Base-by-base conservation (phyloP, 2,329 filamentous ascomycete species). In the Fusarium citri region DNA sequence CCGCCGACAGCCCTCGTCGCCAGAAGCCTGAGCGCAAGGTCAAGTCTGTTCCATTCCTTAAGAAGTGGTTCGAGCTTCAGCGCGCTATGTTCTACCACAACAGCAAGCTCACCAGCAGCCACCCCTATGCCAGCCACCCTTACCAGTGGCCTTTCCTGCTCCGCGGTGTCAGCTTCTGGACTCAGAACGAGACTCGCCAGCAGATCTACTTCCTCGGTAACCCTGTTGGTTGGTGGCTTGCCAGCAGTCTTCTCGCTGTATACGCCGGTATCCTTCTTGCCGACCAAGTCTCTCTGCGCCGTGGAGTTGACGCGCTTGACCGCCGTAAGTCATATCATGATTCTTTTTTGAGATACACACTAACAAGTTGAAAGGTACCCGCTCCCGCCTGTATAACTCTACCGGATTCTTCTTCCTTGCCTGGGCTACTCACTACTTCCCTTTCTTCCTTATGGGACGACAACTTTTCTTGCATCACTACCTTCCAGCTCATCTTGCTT, bases 81-180 rank as follows among this genome's bases (percentile, higher is more conserved):
- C 90, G 95, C 51, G 94, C 94, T 75, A 99, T 99, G 94, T 99
- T 99, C 87, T 95, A 92, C 87, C 96, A 99, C 86, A 99, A 99
- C 87, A 98, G 94, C 81, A 95, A 97, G 76, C 85, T 99, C 78
- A 99, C 96, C 46, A 97, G 94, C 83, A 97, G 93, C 78, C 96
- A 99, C 80, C 96, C 96, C 2, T 99, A 99, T 80, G 89, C 96
- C 43, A 97, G 94, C 75, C 91, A 94, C 79, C 96, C 96, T 9
- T 96, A 97, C 83, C 93, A 97, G 78, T 99, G 96, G 96, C 96
- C 96, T 2, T 98, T 99, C 88, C 87, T 99, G 78, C 89, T 99
- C 60, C 91, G 96, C 30, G 96, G 96, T 82, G 95, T 99, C 74
- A 98, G 94, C 82, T 99, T 99, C 90, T 99, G 96, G 96, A 99